Conservation (phyloP, 106 monocot species). For the Apostasia shenzhenica region DNA sequence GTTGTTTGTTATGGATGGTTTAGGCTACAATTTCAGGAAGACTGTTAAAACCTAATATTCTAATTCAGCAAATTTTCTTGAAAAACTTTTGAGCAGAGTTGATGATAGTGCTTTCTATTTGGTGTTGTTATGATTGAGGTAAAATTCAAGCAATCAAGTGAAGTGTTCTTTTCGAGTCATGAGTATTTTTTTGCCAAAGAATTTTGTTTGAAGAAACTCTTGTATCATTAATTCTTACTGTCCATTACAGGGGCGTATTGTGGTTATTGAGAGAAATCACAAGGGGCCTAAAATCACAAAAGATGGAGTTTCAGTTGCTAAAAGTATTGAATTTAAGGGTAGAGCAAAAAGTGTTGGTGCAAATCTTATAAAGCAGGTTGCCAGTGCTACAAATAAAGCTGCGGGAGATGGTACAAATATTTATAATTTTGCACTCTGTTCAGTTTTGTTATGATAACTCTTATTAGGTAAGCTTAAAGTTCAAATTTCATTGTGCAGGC, state of each 20-base stretch:
- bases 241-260: slow-evolving; percentile 54
- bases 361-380: slow-evolving; percentile 57
- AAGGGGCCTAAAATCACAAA: slow-evolving; percentile 67
- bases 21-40: no score
- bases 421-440: background rate
- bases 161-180: background rate
- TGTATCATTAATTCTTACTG: background rate
- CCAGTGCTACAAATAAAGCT: slow-evolving; percentile 48
- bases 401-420: slow-evolving; percentile 56
- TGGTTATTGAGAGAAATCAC: slow-evolving; percentile 52
- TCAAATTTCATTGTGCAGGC: no score
- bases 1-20: no score
- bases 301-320: slow-evolving; percentile 85
- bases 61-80: no score
- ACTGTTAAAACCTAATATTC: no score
- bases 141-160: background rate
- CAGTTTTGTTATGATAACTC: background rate
- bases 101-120: background rate
- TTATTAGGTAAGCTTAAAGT: no score
- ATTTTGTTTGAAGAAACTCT: no score
- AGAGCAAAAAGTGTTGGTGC: slow-evolving; percentile 71
- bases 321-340: slow-evolving; percentile 69
- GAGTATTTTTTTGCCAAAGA: background rate
- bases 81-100: no score
- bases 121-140: background rate